Evolutionary conservation across 2,329 filamentous ascomycete species (phyloP).

Genomic region (Aspergillus fijiensis): DNA sequence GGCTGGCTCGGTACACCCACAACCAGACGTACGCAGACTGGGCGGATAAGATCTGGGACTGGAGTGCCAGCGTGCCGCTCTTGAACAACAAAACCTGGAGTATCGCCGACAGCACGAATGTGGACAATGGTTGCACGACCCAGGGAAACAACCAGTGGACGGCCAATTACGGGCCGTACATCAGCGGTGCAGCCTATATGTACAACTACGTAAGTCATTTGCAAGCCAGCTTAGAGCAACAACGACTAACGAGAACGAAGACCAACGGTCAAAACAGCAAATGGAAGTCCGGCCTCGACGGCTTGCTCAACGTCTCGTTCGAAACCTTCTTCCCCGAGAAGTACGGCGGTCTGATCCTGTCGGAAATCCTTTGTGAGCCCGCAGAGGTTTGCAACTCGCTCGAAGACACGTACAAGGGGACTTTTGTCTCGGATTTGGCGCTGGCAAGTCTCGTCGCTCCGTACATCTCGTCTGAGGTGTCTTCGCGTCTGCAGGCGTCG

Average conservation of each 20-base stretch:
- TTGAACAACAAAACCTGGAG: conserved; percentile 46
- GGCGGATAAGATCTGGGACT: conserved; percentile 64
- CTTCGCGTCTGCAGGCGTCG: conserved; percentile 51
- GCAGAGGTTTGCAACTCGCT: conserved; percentile 55
- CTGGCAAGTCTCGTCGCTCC: conserved; percentile 57
- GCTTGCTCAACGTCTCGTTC: conserved; percentile 57
- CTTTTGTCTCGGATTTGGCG: conserved; percentile 58
- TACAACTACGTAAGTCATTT: conserved; percentile 49
- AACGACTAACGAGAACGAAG: conserved; percentile 9
- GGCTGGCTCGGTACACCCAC: conserved; percentile 17
- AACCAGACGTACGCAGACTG: conserved; percentile 47
- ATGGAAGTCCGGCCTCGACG: conserved; percentile 54
- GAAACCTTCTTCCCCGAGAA: conserved; percentile 52
- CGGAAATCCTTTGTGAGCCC: conserved; percentile 58
- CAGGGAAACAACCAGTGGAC: conserved; percentile 53
- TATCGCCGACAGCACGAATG: conserved; percentile 54
- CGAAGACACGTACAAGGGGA: conserved; percentile 63
- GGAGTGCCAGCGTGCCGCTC: conserved; percentile 49
- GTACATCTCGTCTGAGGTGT: conserved; percentile 50
- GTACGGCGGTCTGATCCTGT: conserved; percentile 46
- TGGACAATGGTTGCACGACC: conserved; percentile 48
- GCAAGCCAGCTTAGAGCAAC: background rate
- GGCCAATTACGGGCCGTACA: conserved; percentile 54
- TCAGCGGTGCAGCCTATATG: conserved; percentile 55
- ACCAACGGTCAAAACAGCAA: conserved; percentile 30